A percentile compares a stretch with the other conserved stretches of the same genome.
Conservation (phyloP, 2,329 filamentous ascomycete genomes). For the Knoxdaviesia proteae region DNA sequence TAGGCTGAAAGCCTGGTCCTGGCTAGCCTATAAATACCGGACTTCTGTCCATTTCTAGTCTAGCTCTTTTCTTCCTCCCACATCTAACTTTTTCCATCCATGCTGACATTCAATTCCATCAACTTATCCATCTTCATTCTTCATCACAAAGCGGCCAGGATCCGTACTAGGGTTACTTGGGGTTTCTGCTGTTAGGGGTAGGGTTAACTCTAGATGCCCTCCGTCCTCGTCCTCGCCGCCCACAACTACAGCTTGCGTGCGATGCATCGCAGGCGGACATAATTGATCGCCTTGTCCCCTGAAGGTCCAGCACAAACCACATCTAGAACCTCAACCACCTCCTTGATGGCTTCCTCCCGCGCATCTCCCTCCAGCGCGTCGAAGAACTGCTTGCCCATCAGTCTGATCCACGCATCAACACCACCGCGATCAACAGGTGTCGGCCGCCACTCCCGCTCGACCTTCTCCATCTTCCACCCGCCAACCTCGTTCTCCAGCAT, state of each 20-base stretch:
- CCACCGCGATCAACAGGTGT: slow-evolving; percentile 37
- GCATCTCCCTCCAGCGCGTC: slow-evolving; percentile 25
- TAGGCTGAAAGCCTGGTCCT: too few species aligned
- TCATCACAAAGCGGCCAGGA: too few species aligned
- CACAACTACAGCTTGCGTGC: slow-evolving; percentile 15
- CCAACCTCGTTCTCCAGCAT: slow-evolving; percentile 20
- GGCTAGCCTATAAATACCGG: too few species aligned
- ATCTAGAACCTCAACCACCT: slow-evolving; percentile 32
- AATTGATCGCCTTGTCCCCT: slow-evolving; percentile 33
- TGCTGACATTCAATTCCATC: too few species aligned
- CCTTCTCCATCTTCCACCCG: slow-evolving; percentile 26
- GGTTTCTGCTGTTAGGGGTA: too few species aligned
- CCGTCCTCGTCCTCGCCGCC: slow-evolving; percentile 10
- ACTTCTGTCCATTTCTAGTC: too few species aligned
- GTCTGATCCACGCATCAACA: slow-evolving; percentile 41
- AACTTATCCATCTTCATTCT: too few species aligned
- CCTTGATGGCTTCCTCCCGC: slow-evolving; percentile 30
- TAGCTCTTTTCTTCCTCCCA: too few species aligned
- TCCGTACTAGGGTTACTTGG: too few species aligned
- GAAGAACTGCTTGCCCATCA: slow-evolving; percentile 41
- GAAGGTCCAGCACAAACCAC: slow-evolving; percentile 31
- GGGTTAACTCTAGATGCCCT: neutral
- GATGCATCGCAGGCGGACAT: slow-evolving; percentile 31
- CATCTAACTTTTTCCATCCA: too few species aligned
- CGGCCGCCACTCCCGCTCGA: slow-evolving; percentile 44